phyloP scores from a whole-genome alignment of 148 eudicot genomes.

The Nepenthes mirabilis region DNA sequence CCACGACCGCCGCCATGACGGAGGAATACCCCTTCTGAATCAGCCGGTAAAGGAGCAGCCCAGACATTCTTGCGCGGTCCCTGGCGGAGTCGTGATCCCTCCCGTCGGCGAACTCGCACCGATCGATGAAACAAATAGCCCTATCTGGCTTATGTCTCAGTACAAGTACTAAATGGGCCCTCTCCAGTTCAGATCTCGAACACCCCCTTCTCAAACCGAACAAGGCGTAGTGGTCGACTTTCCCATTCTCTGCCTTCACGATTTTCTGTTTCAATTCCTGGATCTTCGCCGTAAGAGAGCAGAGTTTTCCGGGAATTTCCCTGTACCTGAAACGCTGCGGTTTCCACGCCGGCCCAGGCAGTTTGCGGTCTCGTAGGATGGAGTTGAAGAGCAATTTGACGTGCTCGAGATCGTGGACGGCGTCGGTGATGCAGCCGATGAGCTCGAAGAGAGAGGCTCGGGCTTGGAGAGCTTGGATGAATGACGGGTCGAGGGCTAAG shows the following conservation, averaged over 20 bases:
- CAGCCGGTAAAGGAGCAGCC: constrained; percentile 52
- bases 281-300: constrained; percentile 38
- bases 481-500: constrained; percentile 61
- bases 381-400: constrained; percentile 70
- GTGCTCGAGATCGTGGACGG: constrained; percentile 92
- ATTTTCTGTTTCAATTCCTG: constrained; percentile 64
- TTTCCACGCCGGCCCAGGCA: constrained; percentile 86
- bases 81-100: constrained; percentile 47
- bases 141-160: constrained; percentile 84
- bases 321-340: constrained; percentile 44
- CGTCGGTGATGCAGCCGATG: constrained; percentile 69
- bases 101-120: constrained; percentile 70
- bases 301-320: constrained; percentile 69
- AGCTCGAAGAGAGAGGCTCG: constrained; percentile 67
- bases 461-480: constrained; percentile 44
- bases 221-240: constrained; percentile 67
- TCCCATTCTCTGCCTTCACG: constrained; percentile 68
- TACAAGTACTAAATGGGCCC: constrained; percentile 70
- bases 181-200: constrained; percentile 73
- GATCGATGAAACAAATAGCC: constrained; percentile 49
- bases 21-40: constrained; percentile 61
- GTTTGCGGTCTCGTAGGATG: constrained; percentile 56
- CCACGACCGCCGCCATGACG: constrained; percentile 30
- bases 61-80: constrained; percentile 62
- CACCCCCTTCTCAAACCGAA: constrained; percentile 81